Evolutionary conservation across 176 grass and related monocot species (phyloP).

Genomic region (bread wheat (Triticum aestivum)): DNA sequence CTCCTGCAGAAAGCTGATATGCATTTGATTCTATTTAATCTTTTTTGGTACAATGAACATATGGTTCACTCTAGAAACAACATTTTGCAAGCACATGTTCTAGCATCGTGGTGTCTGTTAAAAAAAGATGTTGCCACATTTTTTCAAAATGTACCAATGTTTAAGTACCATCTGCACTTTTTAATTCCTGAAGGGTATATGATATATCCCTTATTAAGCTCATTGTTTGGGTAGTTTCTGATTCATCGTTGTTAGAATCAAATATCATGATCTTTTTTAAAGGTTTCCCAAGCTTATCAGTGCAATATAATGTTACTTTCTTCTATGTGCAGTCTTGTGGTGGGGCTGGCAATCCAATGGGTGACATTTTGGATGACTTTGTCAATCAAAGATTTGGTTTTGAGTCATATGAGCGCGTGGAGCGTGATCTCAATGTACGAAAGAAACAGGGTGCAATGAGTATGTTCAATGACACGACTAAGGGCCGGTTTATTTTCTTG

Average conservation of each 20-base stretch:
- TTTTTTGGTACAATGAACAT: neutral
- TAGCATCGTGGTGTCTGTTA: neutral
- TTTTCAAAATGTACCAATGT: neutral
- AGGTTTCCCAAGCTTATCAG: slow-evolving; percentile 7
- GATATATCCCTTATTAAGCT: slow-evolving; percentile 2
- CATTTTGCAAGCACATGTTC: neutral
- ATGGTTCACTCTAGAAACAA: neutral
- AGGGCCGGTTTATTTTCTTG: slow-evolving; percentile 81
- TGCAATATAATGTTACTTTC: slow-evolving; percentile 29
- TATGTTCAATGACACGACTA: slow-evolving; percentile 87
- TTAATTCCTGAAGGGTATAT: neutral
- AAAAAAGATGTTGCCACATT: neutral
- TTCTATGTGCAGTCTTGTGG: slow-evolving; percentile 62
- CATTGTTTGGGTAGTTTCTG: slow-evolving; percentile 32
- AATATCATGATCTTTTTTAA: neutral
- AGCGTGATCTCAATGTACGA: slow-evolving; percentile 51
- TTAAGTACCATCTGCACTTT: neutral
- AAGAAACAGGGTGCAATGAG: slow-evolving; percentile 71
- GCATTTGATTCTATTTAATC: neutral
- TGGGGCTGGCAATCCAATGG: slow-evolving; percentile 67
- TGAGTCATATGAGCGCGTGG: slow-evolving; percentile 78
- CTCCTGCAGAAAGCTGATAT: neutral
- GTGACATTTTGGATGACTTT: slow-evolving; percentile 94
- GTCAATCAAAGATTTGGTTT: slow-evolving; percentile 82
- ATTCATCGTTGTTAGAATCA: slow-evolving; percentile 15